Percentiles rank a stretch among this genome's conserved stretches.
These are phyloP conservation scores for Ailanthus altissimus DNA, from an alignment of 345 rosid genomes.

Conservation along the genomic window DNA sequence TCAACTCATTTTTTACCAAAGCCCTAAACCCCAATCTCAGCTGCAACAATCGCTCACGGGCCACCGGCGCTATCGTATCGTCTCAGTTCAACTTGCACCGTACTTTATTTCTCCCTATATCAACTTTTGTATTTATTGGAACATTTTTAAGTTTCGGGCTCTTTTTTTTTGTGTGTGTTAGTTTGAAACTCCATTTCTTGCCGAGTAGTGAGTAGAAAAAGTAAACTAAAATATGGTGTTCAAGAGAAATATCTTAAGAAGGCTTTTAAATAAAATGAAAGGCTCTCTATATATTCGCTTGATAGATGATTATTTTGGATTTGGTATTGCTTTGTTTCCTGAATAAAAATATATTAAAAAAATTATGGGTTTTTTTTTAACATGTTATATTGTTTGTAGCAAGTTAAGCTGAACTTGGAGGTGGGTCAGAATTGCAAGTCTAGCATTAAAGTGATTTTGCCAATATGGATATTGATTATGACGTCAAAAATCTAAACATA, in stretches of 20 bases:
- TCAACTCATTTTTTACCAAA: not conserved
- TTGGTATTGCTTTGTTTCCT: no score
- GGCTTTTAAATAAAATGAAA: not conserved
- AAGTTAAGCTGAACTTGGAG: not conserved
- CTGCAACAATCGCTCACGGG: not conserved
- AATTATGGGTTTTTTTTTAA: no score
- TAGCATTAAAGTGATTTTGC: not conserved
- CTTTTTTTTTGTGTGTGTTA: no score
- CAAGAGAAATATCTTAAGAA: not conserved
- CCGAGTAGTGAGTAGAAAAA: no score
- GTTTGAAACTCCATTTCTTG: no score
- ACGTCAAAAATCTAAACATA: conserved; percentile 21
- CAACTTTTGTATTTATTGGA: not conserved
- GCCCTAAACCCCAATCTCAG: not conserved
- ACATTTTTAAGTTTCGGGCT: not conserved
- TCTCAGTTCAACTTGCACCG: not conserved
- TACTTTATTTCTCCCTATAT: not conserved
- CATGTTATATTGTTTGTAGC: not conserved
- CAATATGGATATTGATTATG: conserved; percentile 58
- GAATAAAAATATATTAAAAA: no score
- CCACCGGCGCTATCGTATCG: not conserved
- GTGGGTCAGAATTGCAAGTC: not conserved
- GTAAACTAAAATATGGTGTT: not conserved
- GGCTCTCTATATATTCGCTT: no score
- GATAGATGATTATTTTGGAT: no score